Base-by-base conservation (phyloP, 169 alveolate genomes). In the Plasmodium inui region DNA sequence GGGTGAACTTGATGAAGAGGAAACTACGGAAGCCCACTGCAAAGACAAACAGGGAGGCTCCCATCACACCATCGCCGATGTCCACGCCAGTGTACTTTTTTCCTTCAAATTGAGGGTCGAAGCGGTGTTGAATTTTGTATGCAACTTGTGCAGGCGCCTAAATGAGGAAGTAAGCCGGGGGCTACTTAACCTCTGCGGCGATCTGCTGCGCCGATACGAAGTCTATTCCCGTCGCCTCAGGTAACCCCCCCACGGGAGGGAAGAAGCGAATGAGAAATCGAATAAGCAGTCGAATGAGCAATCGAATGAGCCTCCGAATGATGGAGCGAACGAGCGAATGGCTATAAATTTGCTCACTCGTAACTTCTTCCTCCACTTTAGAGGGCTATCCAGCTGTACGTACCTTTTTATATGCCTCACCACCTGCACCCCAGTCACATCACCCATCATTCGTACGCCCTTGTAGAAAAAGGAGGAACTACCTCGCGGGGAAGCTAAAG, bases 121-220 rank as follows among this genome's bases (percentile, higher is more conserved):
- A 53, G 89, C 76, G n/a, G n/a, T 50, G 34, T 30, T 82, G 37
- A 82, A 82, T 53, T 82, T 55, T 26, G n/a, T 82, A 5, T 82
- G 34, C 78, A 82, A 41, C 28, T 3, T 53, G 28, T 82, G 80
- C 41, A 82, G 67, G 22, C 50, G 41, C 22, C 17, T 82, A 17
- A 10, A 46, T 53, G 19, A 53, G n/a, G 44, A 14, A 28, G 67
- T 82, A 44, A 44, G 53, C 28, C 17, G n/a, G 17, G 73, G 32
- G 34, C 17, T 82, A 14, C 22, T 17, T 0, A 1, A 53, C 22
- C 12, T 53, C 17, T 82, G 73, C 41, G 4, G n/a, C 26, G 19
- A 19, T 14, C 67, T 82, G 4, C n/a, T 14, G 7, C 19, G 61
- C 46, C 84, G 46, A 9, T 7, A 76, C 46, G 61, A n/a, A 19